Base-by-base conservation (phyloP, 2,329 filamentous ascomycete species). In the Cladosporium velox region DNA sequence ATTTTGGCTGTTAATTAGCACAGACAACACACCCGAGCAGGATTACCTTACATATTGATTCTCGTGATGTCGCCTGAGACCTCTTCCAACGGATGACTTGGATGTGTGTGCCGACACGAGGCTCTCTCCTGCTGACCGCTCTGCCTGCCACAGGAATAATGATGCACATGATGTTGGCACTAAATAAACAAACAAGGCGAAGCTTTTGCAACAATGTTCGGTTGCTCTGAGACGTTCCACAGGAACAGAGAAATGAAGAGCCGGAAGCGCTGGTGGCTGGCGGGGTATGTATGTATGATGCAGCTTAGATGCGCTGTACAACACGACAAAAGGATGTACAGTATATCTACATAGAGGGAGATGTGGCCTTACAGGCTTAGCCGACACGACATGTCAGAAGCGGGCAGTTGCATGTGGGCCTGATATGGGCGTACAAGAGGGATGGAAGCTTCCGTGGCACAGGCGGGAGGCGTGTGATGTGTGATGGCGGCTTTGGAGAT, bases 391-490 rank as follows among this genome's bases (percentile, higher is more conserved):
- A 60, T 52, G 44, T 26, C 18, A 26, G 38, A 32, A 44, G 57
- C 57, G 38, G 57, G 57, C 57, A 32, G 15, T 11, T 47, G 57
- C 57, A 59, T 41, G 14, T 28, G 38, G 35, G 30, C 30, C 49
- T 52, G 49, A 52, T 32, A 30, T 11, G 18, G 28, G 30, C 38
- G 38, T 30, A 62, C 47, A 55, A 34, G 51, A 47, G 49, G 18
- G 28, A 44, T 57, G 51, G 61, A 55, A 64, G 61, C 51, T 64
- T 64, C 61, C 35, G 61, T 64, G 61, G 59, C 44, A 62, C 59
- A 35, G 44, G 41, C 44, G 21, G 34, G 32, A 58, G 52, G 52
- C 52, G 52, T 55, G 52, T 34, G 47, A 28, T 41, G 55, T 59
- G 32, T 41, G 32, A 59, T 41, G 52, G 41, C 52, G 52, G 52